phyloP scores from a whole-genome alignment of 768 basidiomycete species.

The Termitomyces bulborhizus region DNA sequence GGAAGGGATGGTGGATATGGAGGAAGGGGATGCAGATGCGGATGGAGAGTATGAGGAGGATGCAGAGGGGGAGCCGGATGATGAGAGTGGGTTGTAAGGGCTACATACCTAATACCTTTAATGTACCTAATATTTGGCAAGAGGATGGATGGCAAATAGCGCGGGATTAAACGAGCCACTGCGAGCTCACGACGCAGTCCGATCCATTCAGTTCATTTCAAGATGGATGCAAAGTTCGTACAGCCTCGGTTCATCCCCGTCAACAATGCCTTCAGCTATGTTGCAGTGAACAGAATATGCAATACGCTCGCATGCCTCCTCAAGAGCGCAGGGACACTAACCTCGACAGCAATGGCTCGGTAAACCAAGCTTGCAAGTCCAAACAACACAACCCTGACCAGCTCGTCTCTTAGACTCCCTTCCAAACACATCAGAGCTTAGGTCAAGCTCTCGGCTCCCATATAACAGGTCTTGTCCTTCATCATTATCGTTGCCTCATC shows the following conservation, averaged over 20 bases:
- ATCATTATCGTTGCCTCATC: constrained; percentile 18
- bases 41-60: constrained; percentile 40
- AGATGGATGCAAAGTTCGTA: constrained; percentile 39
- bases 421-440: constrained; percentile 52
- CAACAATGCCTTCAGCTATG: constrained; percentile 17
- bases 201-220: constrained; percentile 26
- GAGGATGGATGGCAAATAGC: constrained; percentile 18
- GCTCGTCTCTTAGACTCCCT: constrained; percentile 36
- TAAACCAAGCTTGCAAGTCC: constrained; percentile 29
- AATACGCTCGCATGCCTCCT: constrained; percentile 52
- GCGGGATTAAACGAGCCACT: constrained; percentile 23
- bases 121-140: constrained; percentile 18
- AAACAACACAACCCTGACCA: constrained; percentile 21
- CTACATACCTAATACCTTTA: constrained; percentile 7
- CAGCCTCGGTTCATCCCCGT: constrained; percentile 18
- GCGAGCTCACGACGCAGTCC: constrained; percentile 13
- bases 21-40: constrained; percentile 22
- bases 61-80: constrained; percentile 34
- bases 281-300: constrained; percentile 51
- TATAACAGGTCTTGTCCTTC: constrained; percentile 31
- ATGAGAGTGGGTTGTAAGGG: constrained; percentile 21
- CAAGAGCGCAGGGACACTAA: constrained; percentile 48
- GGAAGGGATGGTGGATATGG: neutral
- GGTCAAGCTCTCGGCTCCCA: constrained; percentile 56
- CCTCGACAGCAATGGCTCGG: constrained; percentile 55